These are phyloP conservation scores for Metschnikowia kofuensis DNA, from an alignment of 805 yeast genomes.

Conservation along the genomic window DNA sequence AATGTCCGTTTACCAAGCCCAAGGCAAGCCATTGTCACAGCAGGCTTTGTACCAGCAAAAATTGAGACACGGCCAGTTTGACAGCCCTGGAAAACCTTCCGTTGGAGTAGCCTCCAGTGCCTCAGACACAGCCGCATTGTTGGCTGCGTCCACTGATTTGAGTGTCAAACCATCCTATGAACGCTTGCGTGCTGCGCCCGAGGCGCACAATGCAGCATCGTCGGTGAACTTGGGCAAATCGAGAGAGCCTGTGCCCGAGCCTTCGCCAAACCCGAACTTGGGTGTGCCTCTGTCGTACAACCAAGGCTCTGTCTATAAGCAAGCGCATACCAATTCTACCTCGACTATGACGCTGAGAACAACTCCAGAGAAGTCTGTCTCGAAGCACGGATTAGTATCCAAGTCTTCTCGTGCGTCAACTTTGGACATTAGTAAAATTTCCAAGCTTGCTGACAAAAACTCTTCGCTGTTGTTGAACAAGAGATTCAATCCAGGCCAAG, in stretches of 20 bases:
- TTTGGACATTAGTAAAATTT: constrained; percentile 35
- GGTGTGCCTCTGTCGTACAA: constrained; percentile 32
- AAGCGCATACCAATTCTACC: constrained; percentile 40
- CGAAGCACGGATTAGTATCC: constrained; percentile 36
- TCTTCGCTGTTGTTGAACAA: constrained; percentile 38
- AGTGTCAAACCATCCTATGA: constrained; percentile 61
- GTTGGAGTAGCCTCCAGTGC: constrained; percentile 69
- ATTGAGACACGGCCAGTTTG: constrained; percentile 62
- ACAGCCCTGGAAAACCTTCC: constrained; percentile 46
- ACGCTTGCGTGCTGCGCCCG: constrained; percentile 50
- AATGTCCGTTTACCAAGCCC: constrained; percentile 59
- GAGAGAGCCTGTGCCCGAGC: constrained; percentile 45
- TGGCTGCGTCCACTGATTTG: constrained; percentile 66
- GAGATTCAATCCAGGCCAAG: constrained; percentile 41
- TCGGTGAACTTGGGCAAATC: constrained; percentile 40
- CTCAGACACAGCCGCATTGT: constrained; percentile 72
- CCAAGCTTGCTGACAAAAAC: constrained; percentile 35
- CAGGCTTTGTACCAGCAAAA: constrained; percentile 76
- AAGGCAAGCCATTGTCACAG: constrained; percentile 68
- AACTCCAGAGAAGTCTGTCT: constrained; percentile 36
- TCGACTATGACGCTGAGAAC: constrained; percentile 44
- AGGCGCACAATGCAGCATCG: constrained; percentile 65
- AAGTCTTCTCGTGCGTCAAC: constrained; percentile 20
- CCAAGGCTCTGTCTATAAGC: constrained; percentile 28
- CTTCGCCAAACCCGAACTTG: constrained; percentile 32